phyloP scores from a whole-genome alignment of 768 basidiomycete genomes.

The Boletellus ananas region DNA sequence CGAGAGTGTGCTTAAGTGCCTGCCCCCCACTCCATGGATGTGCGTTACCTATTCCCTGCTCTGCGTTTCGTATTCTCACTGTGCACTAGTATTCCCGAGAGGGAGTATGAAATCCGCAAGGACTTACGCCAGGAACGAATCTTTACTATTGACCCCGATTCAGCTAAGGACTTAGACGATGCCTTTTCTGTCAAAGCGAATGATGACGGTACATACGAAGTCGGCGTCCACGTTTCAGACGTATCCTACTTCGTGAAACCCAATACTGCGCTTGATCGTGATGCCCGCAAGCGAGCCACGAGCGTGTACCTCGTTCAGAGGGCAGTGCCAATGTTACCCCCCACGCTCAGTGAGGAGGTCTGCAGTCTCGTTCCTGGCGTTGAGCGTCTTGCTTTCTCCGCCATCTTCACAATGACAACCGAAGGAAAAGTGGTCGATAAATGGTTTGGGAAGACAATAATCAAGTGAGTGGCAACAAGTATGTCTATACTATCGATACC shows the following conservation, averaged over 20 bases:
- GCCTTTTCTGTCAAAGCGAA: conserved; percentile 86
- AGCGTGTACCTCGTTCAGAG: conserved; percentile 97
- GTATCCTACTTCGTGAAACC: conserved; percentile 94
- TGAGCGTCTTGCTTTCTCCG: conserved; percentile 90
- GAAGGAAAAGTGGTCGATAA: conserved; percentile 82
- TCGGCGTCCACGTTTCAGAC: conserved; percentile 95
- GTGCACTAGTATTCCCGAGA: conserved; percentile 70
- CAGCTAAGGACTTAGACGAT: conserved; percentile 92
- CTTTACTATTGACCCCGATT: conserved; percentile 90
- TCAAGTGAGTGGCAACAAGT: conserved; percentile 56
- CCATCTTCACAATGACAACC: conserved; percentile 78
- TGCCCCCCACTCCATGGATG: conserved; percentile 95
- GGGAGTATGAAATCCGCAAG: conserved; percentile 81
- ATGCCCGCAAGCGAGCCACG: conserved; percentile 95
- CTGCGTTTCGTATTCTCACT: conserved; percentile 9
- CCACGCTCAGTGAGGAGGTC: conserved; percentile 85
- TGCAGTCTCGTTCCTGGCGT: conserved; percentile 87
- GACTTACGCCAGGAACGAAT: conserved; percentile 82
- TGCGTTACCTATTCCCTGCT: conserved; percentile 35
- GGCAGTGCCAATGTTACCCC: conserved; percentile 95
- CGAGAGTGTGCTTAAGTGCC: conserved; percentile 90
- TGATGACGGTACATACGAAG: conserved; percentile 88
- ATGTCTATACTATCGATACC: background rate
- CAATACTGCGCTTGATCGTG: conserved; percentile 95
- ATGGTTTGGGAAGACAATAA: conserved; percentile 91